Evolutionary conservation across 306 rosid species (phyloP).

Genomic region (Pueraria montana): DNA sequence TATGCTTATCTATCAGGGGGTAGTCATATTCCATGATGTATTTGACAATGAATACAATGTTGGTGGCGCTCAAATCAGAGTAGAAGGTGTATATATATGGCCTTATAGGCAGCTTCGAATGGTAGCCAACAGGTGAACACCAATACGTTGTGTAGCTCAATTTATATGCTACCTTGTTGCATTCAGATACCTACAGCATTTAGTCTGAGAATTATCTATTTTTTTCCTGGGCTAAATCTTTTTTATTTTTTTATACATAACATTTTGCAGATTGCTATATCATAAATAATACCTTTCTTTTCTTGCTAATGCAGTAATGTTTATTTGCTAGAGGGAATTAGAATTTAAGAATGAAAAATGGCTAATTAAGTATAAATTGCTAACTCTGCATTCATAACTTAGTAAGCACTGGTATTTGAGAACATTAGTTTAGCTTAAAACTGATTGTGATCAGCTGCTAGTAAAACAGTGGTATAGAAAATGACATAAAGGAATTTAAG

Average conservation of each 20-base stretch:
- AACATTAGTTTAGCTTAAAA: constrained; percentile 20
- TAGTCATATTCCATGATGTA: constrained; percentile 86
- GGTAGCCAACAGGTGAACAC: constrained; percentile 85
- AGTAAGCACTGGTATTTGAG: background rate
- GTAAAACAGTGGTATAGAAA: background rate
- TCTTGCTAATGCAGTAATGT: background rate
- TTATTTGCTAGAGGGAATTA: background rate
- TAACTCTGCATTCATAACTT: background rate
- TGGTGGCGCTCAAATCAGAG: constrained; percentile 91
- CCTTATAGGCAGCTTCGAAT: constrained; percentile 98
- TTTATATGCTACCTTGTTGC: constrained; percentile 26
- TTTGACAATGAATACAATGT: constrained; percentile 81
- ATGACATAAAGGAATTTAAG: no score
- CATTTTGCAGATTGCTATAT: constrained; percentile 14
- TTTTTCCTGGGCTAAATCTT: background rate
- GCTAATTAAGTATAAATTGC: background rate
- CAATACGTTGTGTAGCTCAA: constrained; percentile 16
- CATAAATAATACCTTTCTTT: constrained; percentile 23
- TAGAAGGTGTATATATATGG: constrained; percentile 99
- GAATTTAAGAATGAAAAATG: constrained; percentile 11
- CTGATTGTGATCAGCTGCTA: constrained; percentile 4
- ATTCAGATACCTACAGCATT: constrained; percentile 7
- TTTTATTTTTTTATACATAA: background rate
- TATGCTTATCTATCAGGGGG: constrained; percentile 72
- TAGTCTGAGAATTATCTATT: background rate